Evolutionary conservation across 805 yeast genomes (phyloP), one percentile per base, ranked within the genome.

Genomic region (Monosporozyma unispora): DNA sequence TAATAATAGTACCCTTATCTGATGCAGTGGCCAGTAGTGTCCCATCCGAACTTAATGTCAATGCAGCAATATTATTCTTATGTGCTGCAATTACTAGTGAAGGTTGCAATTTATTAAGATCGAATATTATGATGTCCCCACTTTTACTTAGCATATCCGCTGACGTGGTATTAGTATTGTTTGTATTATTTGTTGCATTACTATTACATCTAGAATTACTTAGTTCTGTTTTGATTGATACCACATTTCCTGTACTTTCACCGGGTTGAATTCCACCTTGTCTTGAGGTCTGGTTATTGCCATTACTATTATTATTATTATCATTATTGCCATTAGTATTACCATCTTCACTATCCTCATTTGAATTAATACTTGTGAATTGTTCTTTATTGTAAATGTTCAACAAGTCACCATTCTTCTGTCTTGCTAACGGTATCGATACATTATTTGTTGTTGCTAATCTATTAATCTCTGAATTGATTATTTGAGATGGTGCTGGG

Each of bases 11-110:
- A 2, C 95, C 95, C 57, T 84, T 84, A 42, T 78, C 81, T 11
- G 88, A 81, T 0, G 90, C 84, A 0, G 91, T 82, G 1, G 91
- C 90, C 37, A 85, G 65, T 23, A 81, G 61, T 1, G 72, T 67
- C 0, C 91, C 93, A 62, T 84, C 87, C 33, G 69, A 69, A 22
- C 87, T 81, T 23, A 85, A 63, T 2, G 82, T 68, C 48, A 85
- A 68, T 1, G 82, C 80, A 2, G 88, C 86, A 39, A 85, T 62
- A 4, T 79, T 73, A 0, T 86, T 77, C 58, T 82, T 83, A 58
- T 85, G 95, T 2, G 90, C 89, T 58, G 81, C 86, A 25, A 85
- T 77, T 1, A 83, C 82, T 48, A 81, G 78, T 10, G 81, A 57
- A 0, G 90, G 88, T 57, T 79, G 84, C 39, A 82, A 62, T 9